Percentiles rank a stretch among this genome's conserved stretches.
phyloP scores from a whole-genome alignment of 139 green algal species.

The Coelastrella sp. region DNA sequence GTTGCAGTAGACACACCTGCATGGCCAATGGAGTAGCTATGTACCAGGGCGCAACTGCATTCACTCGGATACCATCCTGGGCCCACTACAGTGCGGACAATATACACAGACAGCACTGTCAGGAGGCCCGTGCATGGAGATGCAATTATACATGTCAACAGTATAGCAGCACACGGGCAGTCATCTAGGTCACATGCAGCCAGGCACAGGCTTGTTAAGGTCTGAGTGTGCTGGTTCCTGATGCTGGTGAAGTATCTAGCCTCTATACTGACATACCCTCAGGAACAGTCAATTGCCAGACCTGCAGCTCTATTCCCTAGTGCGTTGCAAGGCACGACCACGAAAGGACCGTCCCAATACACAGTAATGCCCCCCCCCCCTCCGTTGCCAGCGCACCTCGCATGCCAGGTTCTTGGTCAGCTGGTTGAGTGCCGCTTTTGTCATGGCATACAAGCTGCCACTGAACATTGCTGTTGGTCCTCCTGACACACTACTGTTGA shows the following conservation, averaged over 20 bases:
- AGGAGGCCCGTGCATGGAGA: no score
- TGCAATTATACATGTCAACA: no score
- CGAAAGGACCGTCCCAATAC: background rate
- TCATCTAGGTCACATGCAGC: no score
- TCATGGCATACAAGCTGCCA: constrained; percentile 56
- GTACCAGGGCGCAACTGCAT: constrained; percentile 91
- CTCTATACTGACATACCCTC: no score
- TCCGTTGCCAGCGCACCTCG: background rate
- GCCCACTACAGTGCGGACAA: constrained; percentile 31
- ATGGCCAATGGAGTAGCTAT: constrained; percentile 81
- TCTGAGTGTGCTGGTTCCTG: no score
- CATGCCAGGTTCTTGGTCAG: constrained; percentile 79
- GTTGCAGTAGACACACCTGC: constrained; percentile 45
- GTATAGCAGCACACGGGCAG: no score
- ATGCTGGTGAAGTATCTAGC: no score
- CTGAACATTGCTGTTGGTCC: constrained; percentile 80
- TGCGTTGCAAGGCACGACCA: no score
- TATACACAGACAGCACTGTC: background rate
- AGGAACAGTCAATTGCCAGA: no score
- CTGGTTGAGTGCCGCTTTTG: constrained; percentile 96
- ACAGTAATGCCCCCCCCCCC: constrained; percentile 57
- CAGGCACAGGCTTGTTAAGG: no score
- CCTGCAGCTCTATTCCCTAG: no score
- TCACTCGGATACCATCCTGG: constrained; percentile 85
- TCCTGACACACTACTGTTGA: constrained; percentile 91